A percentile compares a stretch with the other conserved stretches of the same genome.
These are phyloP conservation scores for Ascochyta viciae-villosae DNA, from an alignment of 2,329 filamentous ascomycete genomes.

Conservation along the genomic window DNA sequence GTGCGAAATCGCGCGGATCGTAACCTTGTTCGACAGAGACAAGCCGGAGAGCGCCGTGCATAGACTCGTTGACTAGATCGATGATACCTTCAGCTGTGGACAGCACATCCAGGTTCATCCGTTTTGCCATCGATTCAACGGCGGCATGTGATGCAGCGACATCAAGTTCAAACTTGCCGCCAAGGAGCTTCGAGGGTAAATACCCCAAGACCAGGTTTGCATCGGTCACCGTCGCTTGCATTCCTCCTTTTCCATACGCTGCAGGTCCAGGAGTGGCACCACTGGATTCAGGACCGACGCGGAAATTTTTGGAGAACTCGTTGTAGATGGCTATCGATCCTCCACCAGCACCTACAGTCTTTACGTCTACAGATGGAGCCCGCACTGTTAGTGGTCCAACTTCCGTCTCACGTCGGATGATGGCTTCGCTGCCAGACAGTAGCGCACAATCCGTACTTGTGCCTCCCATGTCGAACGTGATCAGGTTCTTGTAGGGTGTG, in stretches of 20 bases:
- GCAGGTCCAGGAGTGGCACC: slow-evolving; percentile 59
- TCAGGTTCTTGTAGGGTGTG: slow-evolving; percentile 57
- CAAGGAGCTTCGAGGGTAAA: slow-evolving; percentile 55
- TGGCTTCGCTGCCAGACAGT: slow-evolving; percentile 53
- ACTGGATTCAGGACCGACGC: slow-evolving; percentile 61
- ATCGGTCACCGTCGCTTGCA: slow-evolving; percentile 57
- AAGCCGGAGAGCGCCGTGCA: slow-evolving; percentile 59
- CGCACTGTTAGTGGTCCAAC: slow-evolving; percentile 55
- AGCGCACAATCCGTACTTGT: slow-evolving; percentile 59
- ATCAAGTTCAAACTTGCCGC: slow-evolving; percentile 56
- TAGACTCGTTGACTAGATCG: slow-evolving; percentile 59
- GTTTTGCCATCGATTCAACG: slow-evolving; percentile 53
- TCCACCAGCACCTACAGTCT: slow-evolving; percentile 59
- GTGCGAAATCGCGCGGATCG: slow-evolving; percentile 59
- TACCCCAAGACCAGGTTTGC: slow-evolving; percentile 59
- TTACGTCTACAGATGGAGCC: slow-evolving; percentile 58
- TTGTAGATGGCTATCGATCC: slow-evolving; percentile 59
- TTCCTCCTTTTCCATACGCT: slow-evolving; percentile 58
- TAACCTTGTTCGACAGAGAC: slow-evolving; percentile 62
- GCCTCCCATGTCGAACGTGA: slow-evolving; percentile 61
- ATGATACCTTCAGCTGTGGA: slow-evolving; percentile 59
- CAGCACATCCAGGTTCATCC: slow-evolving; percentile 54
- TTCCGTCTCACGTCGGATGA: slow-evolving; percentile 56
- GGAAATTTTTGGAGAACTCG: slow-evolving; percentile 55
- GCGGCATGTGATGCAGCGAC: slow-evolving; percentile 52